Base-by-base conservation (phyloP, 2,329 filamentous ascomycete genomes). In the Colletotrichum sojae region DNA sequence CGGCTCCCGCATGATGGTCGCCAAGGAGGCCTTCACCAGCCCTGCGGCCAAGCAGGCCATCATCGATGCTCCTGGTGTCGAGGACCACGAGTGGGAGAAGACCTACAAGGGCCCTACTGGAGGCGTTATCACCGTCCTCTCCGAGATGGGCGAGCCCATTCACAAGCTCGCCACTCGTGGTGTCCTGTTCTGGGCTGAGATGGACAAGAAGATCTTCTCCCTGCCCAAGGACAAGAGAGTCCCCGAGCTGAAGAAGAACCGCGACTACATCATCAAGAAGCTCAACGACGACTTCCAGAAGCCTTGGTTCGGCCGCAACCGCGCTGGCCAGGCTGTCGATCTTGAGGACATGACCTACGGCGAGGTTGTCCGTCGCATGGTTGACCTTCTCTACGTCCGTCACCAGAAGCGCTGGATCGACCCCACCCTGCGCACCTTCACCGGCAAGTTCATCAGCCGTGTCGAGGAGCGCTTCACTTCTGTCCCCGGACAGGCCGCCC, bases 91-190 rank as follows among this genome's bases (percentile, higher is more conserved):
- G 73, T 98, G 95, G 95, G 94, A 97, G 82, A 91, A 95, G 83
- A 97, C 94, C 5, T 97, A 97, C 85, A 94, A 95, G 84, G 94
- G 93, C 18, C 88, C 94, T 27, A 92, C 95, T 66, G 96, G 96
- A 76, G 96, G 96, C 79, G 90, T 99, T 72, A 95, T 99, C 76
- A 99, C 96, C 31, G 96, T 99, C 56, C 90, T 94, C 72, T 99
- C 96, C 1, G 96, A 99, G 83, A 99, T 99, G 97, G 97, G 96
- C 53, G 96, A 99, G 86, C 97, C 96, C 6, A 99, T 99, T 71
- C 96, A 99, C 86, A 99, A 99, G 85, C 89, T 99, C 69, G 97
- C 96, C 16, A 99, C 96, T 56, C 92, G 97, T 68, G 96, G 96
- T 88, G 95, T 99, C 55, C 86, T 90, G 63, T 97, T 99, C 86